Conservation (phyloP, 495 filamentous ascomycete genomes). For the Parachaetomium inaequale region DNA sequence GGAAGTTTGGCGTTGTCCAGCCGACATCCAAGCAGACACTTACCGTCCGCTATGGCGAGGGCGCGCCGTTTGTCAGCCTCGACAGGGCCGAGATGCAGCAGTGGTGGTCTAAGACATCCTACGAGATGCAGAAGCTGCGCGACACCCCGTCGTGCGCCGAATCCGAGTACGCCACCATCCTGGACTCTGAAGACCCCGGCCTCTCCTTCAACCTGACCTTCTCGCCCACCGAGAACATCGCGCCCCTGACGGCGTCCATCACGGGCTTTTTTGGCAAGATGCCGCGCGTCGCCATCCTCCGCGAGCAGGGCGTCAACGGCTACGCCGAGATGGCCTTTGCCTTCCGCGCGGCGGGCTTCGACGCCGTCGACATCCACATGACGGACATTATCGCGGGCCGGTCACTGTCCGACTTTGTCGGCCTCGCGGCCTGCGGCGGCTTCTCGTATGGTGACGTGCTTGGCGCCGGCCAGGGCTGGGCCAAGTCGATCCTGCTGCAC, state of each 20-base stretch:
- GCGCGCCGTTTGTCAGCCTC: slow-evolving; percentile 58
- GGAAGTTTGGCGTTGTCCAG: slow-evolving; percentile 72
- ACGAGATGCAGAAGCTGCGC: slow-evolving; percentile 83
- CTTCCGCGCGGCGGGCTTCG: slow-evolving; percentile 87
- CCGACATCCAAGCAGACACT: slow-evolving; percentile 71
- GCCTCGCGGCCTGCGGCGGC: slow-evolving; percentile 90
- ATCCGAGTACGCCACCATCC: slow-evolving; percentile 72
- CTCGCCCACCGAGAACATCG: slow-evolving; percentile 70
- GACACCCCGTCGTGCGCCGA: slow-evolving; percentile 89
- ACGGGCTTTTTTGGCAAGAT: slow-evolving; percentile 64
- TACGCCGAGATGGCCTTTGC: slow-evolving; percentile 96
- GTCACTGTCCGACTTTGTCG: slow-evolving; percentile 75
- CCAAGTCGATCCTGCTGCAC: slow-evolving; percentile 87
- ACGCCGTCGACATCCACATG: slow-evolving; percentile 94
- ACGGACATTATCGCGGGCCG: slow-evolving; percentile 79
- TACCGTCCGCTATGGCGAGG: slow-evolving; percentile 65
- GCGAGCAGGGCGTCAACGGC: slow-evolving; percentile 94
- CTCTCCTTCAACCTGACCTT: slow-evolving; percentile 82
- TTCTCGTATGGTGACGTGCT: slow-evolving; percentile 98
- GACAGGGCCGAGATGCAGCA: slow-evolving; percentile 75
- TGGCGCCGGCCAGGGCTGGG: slow-evolving; percentile 93
- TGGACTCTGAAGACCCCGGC: slow-evolving; percentile 75
- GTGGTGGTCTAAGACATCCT: slow-evolving; percentile 82
- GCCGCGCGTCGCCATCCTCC: slow-evolving; percentile 87
- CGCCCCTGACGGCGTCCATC: slow-evolving; percentile 67